A percentile compares a stretch with the other conserved stretches of the same genome.
Conservation (phyloP, 164 flowering plant species). For the Nymphaea colorata region DNA sequence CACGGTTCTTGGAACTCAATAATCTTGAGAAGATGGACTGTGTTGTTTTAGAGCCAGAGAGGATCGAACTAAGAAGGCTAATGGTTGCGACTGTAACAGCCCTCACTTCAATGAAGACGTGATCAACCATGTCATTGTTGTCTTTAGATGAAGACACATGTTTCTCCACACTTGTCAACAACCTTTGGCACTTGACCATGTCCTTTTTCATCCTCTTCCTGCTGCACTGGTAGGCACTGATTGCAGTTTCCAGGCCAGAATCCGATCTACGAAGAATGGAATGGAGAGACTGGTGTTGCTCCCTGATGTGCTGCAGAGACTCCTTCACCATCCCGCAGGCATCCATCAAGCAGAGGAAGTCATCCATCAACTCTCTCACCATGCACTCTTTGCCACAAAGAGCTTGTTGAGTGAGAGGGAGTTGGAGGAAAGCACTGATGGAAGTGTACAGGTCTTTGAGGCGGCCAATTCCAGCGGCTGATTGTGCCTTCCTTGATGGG, state of each 20-base stretch:
- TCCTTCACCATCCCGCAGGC: conserved; percentile 20
- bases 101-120: conserved; percentile 25
- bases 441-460: conserved; percentile 10
- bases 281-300: conserved; percentile 13
- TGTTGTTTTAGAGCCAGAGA: conserved; percentile 13
- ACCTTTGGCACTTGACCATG: conserved; percentile 14
- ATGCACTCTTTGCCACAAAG: conserved; percentile 10
- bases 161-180: conserved; percentile 14
- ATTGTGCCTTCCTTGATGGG: not conserved
- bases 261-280: conserved; percentile 22
- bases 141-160: not conserved
- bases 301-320: conserved; percentile 15
- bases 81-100: conserved; percentile 19
- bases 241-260: conserved; percentile 3
- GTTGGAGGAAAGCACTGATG: conserved; percentile 12
- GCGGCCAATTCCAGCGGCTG: not conserved
- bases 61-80: conserved; percentile 18
- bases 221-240: conserved; percentile 13
- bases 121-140: conserved; percentile 8
- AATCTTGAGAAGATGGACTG: conserved; percentile 23
- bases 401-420: conserved; percentile 10
- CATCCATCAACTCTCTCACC: conserved; percentile 23
- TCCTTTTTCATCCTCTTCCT: conserved; percentile 26
- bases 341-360: conserved; percentile 25
- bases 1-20: conserved; percentile 15